phyloP scores from a whole-genome alignment of 495 filamentous ascomycete genomes.

The Gamarada debralockiae region DNA sequence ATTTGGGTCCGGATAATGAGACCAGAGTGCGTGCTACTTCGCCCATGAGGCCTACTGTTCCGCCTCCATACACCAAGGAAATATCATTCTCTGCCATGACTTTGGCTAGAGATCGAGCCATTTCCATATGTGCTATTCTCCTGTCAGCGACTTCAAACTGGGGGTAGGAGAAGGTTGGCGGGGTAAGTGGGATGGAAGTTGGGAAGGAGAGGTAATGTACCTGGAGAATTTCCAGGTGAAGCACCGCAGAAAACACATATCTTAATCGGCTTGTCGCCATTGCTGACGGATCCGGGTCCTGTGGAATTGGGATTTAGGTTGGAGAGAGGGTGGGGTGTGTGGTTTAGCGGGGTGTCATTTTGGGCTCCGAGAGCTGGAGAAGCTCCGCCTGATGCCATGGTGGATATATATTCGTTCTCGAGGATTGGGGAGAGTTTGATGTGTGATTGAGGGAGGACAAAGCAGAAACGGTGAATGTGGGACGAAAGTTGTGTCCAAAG shows the following conservation, averaged over 20 bases:
- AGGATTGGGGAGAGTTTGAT: background rate
- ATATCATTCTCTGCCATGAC: conserved; percentile 72
- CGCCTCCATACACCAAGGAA: conserved; percentile 87
- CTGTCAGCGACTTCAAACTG: too few species aligned
- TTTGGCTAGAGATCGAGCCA: conserved; percentile 73
- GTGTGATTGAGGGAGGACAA: background rate
- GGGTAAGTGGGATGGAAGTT: conserved; percentile 10
- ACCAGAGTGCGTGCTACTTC: conserved; percentile 87
- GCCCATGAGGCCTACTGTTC: conserved; percentile 93
- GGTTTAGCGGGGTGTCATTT: conserved; percentile 21
- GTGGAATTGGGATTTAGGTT: conserved; percentile 13
- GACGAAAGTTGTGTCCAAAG: too few species aligned
- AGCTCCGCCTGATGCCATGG: conserved; percentile 39
- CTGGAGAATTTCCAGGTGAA: conserved; percentile 61
- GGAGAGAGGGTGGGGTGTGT: conserved; percentile 7
- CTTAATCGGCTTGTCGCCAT: conserved; percentile 34
- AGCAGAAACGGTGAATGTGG: too few species aligned
- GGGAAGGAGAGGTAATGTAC: background rate
- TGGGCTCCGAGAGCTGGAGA: conserved; percentile 28
- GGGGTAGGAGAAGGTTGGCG: too few species aligned
- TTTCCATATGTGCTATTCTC: conserved; percentile 49
- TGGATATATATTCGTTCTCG: too few species aligned
- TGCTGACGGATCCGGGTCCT: conserved; percentile 20
- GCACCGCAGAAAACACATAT: conserved; percentile 84
- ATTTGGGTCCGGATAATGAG: conserved; percentile 69